phyloP scores from a whole-genome alignment of 2,329 filamentous ascomycete genomes.

The Pseudogymnoascus sp. region DNA sequence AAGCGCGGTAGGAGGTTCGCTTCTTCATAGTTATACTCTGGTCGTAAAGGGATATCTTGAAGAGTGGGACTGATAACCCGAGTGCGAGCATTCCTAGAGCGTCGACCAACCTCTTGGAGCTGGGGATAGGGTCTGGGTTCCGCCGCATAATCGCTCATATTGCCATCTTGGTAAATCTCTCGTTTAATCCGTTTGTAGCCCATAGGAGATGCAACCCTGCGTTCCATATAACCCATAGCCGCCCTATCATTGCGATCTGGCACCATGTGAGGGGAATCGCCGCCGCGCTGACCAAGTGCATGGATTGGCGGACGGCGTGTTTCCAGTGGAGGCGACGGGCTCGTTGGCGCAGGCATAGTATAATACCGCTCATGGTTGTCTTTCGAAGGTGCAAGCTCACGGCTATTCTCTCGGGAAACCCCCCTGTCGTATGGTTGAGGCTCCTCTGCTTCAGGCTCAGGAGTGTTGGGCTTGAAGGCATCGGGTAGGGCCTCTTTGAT shows the following conservation, averaged over 20 bases:
- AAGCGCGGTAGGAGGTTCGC: not conserved
- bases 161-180: not conserved
- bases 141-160: not conserved
- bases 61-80: not conserved
- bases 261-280: not conserved
- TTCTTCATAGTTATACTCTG: slow-evolving; percentile 2
- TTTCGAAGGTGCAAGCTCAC: slow-evolving; percentile 23
- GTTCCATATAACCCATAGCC: not conserved
- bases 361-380: slow-evolving; percentile 30
- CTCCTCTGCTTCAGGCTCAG: not conserved
- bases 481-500: slow-evolving; percentile 46
- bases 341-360: slow-evolving; percentile 2
- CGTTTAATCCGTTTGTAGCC: not conserved
- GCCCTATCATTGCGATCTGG: not conserved
- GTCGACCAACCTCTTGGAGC: not conserved
- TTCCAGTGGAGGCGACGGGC: not conserved
- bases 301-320: not conserved
- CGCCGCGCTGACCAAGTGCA: not conserved
- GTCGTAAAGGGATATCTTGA: not conserved
- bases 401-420: not conserved
- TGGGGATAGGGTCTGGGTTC: not conserved
- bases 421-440: not conserved
- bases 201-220: not conserved
- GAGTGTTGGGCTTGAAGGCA: slow-evolving; percentile 26
- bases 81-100: not conserved